phyloP scores from a whole-genome alignment of 768 basidiomycete genomes.

The Tylopilus rubrobrunneus region DNA sequence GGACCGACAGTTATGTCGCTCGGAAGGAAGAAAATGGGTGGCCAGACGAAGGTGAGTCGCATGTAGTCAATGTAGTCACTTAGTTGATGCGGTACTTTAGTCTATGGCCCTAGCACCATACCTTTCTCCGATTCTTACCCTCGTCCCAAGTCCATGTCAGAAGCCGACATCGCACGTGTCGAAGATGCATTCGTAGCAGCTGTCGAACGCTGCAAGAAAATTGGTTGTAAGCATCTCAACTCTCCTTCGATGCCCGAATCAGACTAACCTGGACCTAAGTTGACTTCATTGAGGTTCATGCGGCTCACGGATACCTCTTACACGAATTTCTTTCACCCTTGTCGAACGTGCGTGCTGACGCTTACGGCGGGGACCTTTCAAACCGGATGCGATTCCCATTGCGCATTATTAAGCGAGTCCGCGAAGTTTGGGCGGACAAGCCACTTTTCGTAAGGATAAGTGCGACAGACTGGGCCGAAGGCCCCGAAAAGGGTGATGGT shows the following conservation, averaged over 20 bases:
- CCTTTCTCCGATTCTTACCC: conserved; percentile 52
- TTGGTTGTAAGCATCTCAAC: conserved; percentile 50
- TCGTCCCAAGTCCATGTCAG: conserved; percentile 54
- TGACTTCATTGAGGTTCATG: conserved; percentile 72
- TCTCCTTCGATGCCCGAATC: neutral
- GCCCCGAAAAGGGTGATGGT: conserved; percentile 48
- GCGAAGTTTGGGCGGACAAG: conserved; percentile 55
- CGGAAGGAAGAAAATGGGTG: conserved; percentile 59
- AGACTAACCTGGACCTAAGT: conserved; percentile 34
- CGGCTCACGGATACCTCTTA: conserved; percentile 62
- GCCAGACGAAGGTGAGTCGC: conserved; percentile 53
- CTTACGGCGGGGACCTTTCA: conserved; percentile 68
- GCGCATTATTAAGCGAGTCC: conserved; percentile 48
- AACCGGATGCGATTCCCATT: conserved; percentile 71
- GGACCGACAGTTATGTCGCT: conserved; percentile 34
- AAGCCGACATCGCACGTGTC: conserved; percentile 50
- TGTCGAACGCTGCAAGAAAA: conserved; percentile 48
- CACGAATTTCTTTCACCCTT: conserved; percentile 70
- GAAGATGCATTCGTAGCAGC: conserved; percentile 60
- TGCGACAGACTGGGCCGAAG: conserved; percentile 63
- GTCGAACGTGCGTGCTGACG: conserved; percentile 67
- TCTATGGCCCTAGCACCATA: conserved; percentile 57
- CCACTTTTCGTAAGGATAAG: conserved; percentile 73
- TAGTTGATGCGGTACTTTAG: conserved; percentile 31
- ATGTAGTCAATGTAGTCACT: neutral